These are phyloP conservation scores for Astraeus odoratus DNA, from an alignment of 768 basidiomycete species.

Conservation along the genomic window DNA sequence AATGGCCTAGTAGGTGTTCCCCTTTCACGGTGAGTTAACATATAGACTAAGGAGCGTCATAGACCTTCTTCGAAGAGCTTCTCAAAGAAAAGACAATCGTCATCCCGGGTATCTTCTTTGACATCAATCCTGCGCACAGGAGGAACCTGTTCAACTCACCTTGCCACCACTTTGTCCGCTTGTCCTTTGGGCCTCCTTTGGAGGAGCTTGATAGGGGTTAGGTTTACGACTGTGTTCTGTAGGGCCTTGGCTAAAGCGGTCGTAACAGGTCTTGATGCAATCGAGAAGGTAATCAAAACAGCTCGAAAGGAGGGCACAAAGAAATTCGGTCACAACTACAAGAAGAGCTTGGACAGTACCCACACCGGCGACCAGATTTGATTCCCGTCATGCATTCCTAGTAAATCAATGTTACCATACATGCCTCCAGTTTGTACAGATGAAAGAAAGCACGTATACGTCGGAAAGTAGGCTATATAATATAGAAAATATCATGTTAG, in stretches of 20 bases:
- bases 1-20: slow-evolving; percentile 63
- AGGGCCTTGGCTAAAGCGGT: slow-evolving; percentile 1
- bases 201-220: slow-evolving; percentile 71
- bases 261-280: slow-evolving; percentile 70
- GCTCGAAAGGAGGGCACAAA: slow-evolving; percentile 55
- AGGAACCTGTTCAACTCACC: slow-evolving; percentile 87
- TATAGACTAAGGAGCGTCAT: slow-evolving; percentile 1
- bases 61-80: slow-evolving; percentile 93
- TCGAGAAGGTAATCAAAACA: slow-evolving; percentile 68
- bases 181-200: slow-evolving; percentile 81
- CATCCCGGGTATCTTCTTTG: slow-evolving; percentile 88
- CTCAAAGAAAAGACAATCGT: slow-evolving; percentile 88
- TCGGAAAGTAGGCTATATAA: background rate
- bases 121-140: slow-evolving; percentile 71
- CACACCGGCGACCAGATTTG: slow-evolving; percentile 20
- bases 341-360: slow-evolving; percentile 44
- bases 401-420: background rate
- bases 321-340: slow-evolving; percentile 66
- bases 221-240: slow-evolving; percentile 7
- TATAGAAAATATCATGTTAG: slow-evolving; percentile 8
- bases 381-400: background rate
- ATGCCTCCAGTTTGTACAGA: background rate
- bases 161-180: slow-evolving; percentile 83
- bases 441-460: background rate
- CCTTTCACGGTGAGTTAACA: background rate